A percentile compares a stretch with the other conserved stretches of the same genome.
Conservation (phyloP, 106 monocot species). For the Acanthochlamys bracteata region DNA sequence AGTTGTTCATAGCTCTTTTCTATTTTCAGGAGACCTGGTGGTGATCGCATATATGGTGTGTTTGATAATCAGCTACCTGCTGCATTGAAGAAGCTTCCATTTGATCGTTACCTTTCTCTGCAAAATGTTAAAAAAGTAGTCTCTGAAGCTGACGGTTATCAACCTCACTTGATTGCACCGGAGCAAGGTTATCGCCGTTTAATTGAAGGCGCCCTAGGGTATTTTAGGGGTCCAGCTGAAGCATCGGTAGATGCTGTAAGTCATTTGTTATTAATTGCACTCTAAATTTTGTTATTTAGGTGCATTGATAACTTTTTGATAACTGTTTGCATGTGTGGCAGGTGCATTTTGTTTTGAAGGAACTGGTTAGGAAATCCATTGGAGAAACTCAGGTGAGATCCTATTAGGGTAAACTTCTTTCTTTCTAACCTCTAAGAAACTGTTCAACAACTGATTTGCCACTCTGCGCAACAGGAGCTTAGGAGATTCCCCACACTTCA, state of each 20-base stretch:
- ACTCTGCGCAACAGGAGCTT: slow-evolving; percentile 40
- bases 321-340: neutral
- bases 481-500: slow-evolving; percentile 71
- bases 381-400: slow-evolving; percentile 38
- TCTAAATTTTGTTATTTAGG: no score
- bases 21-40: slow-evolving; percentile 52
- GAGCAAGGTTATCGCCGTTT: slow-evolving; percentile 77
- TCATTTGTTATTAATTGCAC: neutral
- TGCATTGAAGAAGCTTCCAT: slow-evolving; percentile 72
- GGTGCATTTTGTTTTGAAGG: slow-evolving; percentile 53
- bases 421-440: neutral
- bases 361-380: slow-evolving; percentile 47
- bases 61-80: slow-evolving; percentile 79
- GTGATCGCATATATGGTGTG: slow-evolving; percentile 76
- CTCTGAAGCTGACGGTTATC: slow-evolving; percentile 78
- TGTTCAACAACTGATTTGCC: neutral
- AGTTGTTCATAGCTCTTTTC: neutral
- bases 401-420: neutral
- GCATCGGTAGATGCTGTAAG: slow-evolving; percentile 80
- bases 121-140: slow-evolving; percentile 68
- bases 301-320: no score
- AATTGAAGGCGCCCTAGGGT: slow-evolving; percentile 58
- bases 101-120: slow-evolving; percentile 62
- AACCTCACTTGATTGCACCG: slow-evolving; percentile 77
- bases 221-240: slow-evolving; percentile 70